Evolutionary conservation across 495 filamentous ascomycete genomes (phyloP).

Genomic region (Talaromyces stipitatus): DNA sequence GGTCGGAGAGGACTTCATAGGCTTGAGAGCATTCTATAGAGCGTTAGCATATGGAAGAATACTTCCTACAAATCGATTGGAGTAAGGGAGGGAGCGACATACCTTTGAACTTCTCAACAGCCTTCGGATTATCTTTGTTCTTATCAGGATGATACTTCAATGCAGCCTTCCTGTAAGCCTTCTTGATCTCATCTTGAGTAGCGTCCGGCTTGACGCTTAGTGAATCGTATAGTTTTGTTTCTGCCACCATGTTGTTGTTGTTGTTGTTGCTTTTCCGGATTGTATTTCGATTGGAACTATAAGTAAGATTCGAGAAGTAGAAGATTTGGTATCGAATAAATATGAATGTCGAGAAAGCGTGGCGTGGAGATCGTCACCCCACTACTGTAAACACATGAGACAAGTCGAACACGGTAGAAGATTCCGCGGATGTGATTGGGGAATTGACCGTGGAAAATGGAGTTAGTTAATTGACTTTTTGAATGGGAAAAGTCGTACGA

Average conservation of each 20-base stretch:
- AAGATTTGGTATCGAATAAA: constrained; percentile 3
- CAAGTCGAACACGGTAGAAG: constrained; percentile 37
- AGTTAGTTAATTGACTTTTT: not conserved
- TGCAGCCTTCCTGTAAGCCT: constrained; percentile 88
- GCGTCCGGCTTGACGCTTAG: constrained; percentile 71
- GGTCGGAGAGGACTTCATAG: constrained; percentile 95
- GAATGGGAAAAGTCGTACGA: not conserved
- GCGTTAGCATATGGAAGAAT: constrained; percentile 9
- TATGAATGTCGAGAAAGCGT: constrained; percentile 7
- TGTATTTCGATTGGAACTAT: too few relatives aligned
- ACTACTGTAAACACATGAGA: constrained; percentile 4
- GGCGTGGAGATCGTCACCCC: constrained; percentile 7
- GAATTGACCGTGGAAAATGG: not conserved
- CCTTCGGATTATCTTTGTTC: constrained; percentile 82
- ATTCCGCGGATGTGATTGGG: constrained; percentile 13
- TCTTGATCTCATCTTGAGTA: constrained; percentile 91
- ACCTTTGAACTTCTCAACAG: constrained; percentile 84
- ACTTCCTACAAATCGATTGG: not conserved
- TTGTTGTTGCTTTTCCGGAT: not conserved
- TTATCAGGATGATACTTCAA: constrained; percentile 96
- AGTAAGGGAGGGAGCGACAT: constrained; percentile 11
- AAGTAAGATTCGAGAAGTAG: not conserved
- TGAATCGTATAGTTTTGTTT: constrained; percentile 78
- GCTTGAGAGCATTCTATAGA: constrained; percentile 79
- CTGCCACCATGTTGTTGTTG: constrained; percentile 62